Evolutionary conservation across 257 asterid species (phyloP).

Genomic region (Gentiana macrophylla): DNA sequence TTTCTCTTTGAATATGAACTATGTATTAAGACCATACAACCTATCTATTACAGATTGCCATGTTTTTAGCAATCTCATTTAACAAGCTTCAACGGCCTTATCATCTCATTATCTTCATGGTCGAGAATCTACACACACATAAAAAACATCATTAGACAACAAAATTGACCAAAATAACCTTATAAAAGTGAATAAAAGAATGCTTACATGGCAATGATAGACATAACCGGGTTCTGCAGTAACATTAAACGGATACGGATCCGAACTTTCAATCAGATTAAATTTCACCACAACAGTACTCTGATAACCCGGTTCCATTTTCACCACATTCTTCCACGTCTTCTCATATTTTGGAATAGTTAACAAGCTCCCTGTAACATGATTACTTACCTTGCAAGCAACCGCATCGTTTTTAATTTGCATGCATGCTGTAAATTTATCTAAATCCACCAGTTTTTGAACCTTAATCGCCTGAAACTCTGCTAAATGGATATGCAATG

Average conservation of each 20-base stretch:
- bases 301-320: constrained; percentile 4
- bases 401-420: constrained; percentile 6
- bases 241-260: constrained; percentile 9
- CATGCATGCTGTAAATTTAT: constrained; percentile 4
- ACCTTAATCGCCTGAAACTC: constrained; percentile 11
- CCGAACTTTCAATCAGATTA: constrained; percentile 8
- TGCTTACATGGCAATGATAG: constrained; percentile 13
- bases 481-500: constrained; percentile 10
- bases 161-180: neutral
- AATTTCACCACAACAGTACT: constrained; percentile 10
- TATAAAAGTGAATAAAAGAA: no score
- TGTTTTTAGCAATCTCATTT: neutral
- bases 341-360: constrained; percentile 4
- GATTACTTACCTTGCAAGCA: constrained; percentile 9
- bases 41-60: no score
- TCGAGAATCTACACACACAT: constrained; percentile 1
- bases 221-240: constrained; percentile 8
- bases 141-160: no score
- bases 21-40: no score
- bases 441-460: constrained; percentile 6
- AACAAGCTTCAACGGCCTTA: constrained; percentile 1
- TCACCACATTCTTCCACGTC: constrained; percentile 12
- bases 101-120: constrained; percentile 2
- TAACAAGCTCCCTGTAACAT: neutral
- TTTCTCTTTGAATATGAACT: no score